Evolutionary conservation across 2,329 filamentous ascomycete genomes (phyloP).

Genomic region (Exophiala mesophila): DNA sequence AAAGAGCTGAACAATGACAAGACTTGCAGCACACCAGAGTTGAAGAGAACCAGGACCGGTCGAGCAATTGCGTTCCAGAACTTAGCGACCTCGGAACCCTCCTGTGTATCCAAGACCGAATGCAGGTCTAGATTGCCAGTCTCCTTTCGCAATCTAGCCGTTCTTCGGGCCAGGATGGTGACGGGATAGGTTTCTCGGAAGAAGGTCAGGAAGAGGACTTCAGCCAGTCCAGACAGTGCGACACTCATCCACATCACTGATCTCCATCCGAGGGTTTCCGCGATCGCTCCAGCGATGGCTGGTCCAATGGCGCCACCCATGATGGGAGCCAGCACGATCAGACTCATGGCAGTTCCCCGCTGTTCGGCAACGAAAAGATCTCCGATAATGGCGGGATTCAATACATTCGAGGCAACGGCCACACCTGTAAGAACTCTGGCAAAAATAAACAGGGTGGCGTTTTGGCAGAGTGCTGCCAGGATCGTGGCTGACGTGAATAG

Average conservation of each 20-base stretch:
- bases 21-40: conserved; percentile 51
- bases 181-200: conserved; percentile 33
- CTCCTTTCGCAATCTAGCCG: conserved; percentile 28
- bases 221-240: conserved; percentile 16
- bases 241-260: conserved; percentile 25
- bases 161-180: conserved; percentile 29
- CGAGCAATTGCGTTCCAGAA: conserved; percentile 45
- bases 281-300: conserved; percentile 26
- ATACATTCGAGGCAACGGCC: conserved; percentile 48
- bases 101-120: conserved; percentile 16
- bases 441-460: conserved; percentile 37
- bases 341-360: conserved; percentile 55
- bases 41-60: conserved; percentile 54
- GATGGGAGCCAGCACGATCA: conserved; percentile 56
- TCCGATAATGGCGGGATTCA: conserved; percentile 60
- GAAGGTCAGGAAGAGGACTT: conserved; percentile 27
- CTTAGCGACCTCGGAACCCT: conserved; percentile 4
- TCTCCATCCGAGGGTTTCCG: conserved; percentile 25
- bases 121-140: conserved; percentile 26
- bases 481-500: conserved; percentile 43
- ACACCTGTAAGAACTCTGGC: conserved; percentile 42
- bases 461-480: conserved; percentile 37
- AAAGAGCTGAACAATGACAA: conserved; percentile 45
- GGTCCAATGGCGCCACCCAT: conserved; percentile 26
- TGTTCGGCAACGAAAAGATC: conserved; percentile 57